Evolutionary conservation across 306 rosid genomes (phyloP).

Genomic region (Argentina anserina): DNA sequence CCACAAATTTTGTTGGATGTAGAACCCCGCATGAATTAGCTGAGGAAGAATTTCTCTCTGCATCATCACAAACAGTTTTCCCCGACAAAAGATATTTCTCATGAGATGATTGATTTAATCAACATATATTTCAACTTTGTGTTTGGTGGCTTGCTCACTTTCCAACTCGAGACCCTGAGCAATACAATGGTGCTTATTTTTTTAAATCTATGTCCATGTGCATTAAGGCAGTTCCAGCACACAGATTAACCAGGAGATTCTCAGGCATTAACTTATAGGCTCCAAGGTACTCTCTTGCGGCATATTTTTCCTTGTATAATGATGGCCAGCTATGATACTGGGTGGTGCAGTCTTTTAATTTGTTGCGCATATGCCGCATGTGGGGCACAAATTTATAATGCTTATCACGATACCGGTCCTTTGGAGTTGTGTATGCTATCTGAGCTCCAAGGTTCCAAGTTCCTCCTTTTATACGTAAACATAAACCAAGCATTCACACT

Average conservation of each 20-base stretch:
- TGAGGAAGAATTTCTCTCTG: too few species aligned
- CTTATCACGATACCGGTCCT: conserved; percentile 61
- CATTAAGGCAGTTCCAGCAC: conserved; percentile 86
- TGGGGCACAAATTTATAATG: conserved; percentile 61
- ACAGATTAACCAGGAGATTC: conserved; percentile 75
- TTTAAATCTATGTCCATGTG: conserved; percentile 80
- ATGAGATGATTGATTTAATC: too few species aligned
- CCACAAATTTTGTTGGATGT: too few species aligned
- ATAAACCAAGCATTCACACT: background rate
- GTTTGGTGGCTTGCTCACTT: too few species aligned
- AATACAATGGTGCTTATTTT: conserved; percentile 82
- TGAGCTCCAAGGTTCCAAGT: conserved; percentile 85
- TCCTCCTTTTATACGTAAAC: conserved; percentile 38
- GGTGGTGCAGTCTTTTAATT: conserved; percentile 73
- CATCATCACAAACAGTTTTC: too few species aligned
- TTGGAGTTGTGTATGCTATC: conserved; percentile 75
- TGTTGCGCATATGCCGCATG: conserved; percentile 57
- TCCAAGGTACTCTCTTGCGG: conserved; percentile 83
- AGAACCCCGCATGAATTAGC: too few species aligned
- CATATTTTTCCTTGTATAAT: conserved; percentile 59
- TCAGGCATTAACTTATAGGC: conserved; percentile 73
- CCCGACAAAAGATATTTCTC: too few species aligned
- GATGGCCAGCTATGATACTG: conserved; percentile 69
- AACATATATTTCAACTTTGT: too few species aligned
- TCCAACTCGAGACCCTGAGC: too few species aligned